These are phyloP conservation scores for Schizochytrium sp. DNA, from an alignment of 108 stramenopile genomes.

Conservation along the genomic window DNA sequence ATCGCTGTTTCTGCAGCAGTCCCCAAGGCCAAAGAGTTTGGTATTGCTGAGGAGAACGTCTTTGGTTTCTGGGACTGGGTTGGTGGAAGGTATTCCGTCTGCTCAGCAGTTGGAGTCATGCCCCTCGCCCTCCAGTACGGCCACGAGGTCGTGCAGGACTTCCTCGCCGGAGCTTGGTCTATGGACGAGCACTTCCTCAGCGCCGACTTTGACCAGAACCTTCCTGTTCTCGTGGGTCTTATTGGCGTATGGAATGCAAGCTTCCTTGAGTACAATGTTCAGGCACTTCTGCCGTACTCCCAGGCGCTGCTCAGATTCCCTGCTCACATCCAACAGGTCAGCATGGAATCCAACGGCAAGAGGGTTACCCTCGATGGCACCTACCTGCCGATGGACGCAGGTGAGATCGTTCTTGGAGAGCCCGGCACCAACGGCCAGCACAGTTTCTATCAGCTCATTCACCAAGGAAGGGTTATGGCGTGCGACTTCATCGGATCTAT, in stretches of 20 bases:
- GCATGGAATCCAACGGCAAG: slow-evolving; percentile 99
- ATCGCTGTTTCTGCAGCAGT: slow-evolving; percentile 80
- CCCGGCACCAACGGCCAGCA: slow-evolving; percentile 99
- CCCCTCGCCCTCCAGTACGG: slow-evolving; percentile 90
- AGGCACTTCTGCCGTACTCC: slow-evolving; percentile 94
- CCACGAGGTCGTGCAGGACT: slow-evolving; percentile 80
- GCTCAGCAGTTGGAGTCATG: slow-evolving; percentile 81
- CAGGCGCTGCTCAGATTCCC: slow-evolving; percentile 96
- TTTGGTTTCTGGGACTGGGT: slow-evolving; percentile 99
- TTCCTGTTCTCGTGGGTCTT: slow-evolving; percentile 96
- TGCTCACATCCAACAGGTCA: slow-evolving; percentile 99
- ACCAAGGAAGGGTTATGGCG: slow-evolving; percentile 96
- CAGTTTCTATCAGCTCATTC: slow-evolving; percentile 98
- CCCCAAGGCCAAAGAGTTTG: slow-evolving; percentile 79
- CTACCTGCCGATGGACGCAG: slow-evolving; percentile 80
- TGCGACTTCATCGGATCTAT: slow-evolving; percentile 96
- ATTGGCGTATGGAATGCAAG: slow-evolving; percentile 98
- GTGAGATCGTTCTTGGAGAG: slow-evolving; percentile 97
- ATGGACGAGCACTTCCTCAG: slow-evolving; percentile 95
- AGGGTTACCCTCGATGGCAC: slow-evolving; percentile 85
- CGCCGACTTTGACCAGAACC: slow-evolving; percentile 91
- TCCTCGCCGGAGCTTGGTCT: slow-evolving; percentile 92
- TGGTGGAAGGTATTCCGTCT: slow-evolving; percentile 87
- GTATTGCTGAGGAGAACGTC: slow-evolving; percentile 86
- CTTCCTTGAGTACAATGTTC: slow-evolving; percentile 91